phyloP scores from a whole-genome alignment of 306 rosid species.

The Pyrus communis region DNA sequence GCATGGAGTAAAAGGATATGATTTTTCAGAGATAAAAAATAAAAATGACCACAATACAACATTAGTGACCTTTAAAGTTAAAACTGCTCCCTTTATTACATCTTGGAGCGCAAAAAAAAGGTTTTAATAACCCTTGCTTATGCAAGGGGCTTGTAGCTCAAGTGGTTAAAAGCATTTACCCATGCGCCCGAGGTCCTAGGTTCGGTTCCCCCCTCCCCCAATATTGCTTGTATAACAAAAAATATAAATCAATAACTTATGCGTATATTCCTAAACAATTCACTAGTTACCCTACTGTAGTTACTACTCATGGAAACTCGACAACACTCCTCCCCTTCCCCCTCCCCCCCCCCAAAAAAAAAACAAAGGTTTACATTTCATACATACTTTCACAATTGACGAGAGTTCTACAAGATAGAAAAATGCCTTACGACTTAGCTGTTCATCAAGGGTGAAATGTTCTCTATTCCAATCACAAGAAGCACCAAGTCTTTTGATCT shows the following conservation, averaged over 20 bases:
- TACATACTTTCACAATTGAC: slow-evolving; percentile 9
- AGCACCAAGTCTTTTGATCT: slow-evolving; percentile 98
- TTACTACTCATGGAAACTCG: background rate
- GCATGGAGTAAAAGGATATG: slow-evolving; percentile 26
- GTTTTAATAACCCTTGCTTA: no score
- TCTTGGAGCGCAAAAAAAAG: no score
- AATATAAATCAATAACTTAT: background rate
- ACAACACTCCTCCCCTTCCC: background rate
- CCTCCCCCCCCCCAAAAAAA: no score
- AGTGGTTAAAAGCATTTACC: no score
- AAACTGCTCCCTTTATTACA: background rate
- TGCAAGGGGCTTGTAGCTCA: no score
- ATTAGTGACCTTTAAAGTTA: background rate
- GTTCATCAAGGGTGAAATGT: slow-evolving; percentile 94
- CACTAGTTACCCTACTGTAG: background rate
- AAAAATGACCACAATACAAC: background rate
- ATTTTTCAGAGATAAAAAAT: background rate
- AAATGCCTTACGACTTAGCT: slow-evolving; percentile 97
- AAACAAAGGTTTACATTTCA: no score
- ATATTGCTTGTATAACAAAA: no score
- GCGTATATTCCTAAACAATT: background rate
- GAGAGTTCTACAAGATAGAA: slow-evolving; percentile 37
- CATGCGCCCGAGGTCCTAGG: no score
- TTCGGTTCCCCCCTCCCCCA: no score
- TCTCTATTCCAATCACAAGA: slow-evolving; percentile 98